Percentiles rank a stretch among this genome's conserved stretches.
These are phyloP conservation scores for Cymbopogon citratus DNA, from an alignment of 176 grass and related monocot species.

Conservation along the genomic window DNA sequence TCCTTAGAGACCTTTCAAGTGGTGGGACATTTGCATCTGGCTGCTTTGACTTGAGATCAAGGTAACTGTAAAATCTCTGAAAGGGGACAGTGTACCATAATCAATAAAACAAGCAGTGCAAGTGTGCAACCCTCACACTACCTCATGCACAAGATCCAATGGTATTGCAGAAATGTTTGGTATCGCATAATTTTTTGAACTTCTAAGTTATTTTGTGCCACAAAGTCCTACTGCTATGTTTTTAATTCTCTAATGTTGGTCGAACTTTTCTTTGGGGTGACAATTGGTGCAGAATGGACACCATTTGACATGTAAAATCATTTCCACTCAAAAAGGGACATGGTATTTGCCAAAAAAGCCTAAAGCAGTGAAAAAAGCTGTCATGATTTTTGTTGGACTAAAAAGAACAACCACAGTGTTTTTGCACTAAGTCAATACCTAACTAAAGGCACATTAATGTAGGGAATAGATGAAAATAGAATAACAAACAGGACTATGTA, in stretches of 20 bases:
- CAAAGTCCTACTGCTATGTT: background rate
- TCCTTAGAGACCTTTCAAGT: conserved; percentile 63
- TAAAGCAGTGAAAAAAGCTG: background rate
- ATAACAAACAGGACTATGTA: background rate
- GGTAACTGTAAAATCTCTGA: conserved; percentile 81
- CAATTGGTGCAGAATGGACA: background rate
- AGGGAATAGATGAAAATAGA: conserved; percentile 16
- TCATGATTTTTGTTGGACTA: background rate
- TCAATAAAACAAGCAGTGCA: conserved; percentile 17
- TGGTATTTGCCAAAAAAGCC: background rate
- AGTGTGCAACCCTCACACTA: background rate
- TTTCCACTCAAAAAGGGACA: background rate
- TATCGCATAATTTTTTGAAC: background rate
- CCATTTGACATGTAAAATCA: background rate
- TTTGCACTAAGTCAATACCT: background rate
- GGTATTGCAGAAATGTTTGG: background rate
- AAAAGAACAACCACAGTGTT: background rate
- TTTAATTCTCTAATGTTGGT: background rate
- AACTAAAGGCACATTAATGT: background rate
- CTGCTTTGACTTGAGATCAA: conserved; percentile 80
- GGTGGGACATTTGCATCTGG: conserved; percentile 66
- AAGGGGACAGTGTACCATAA: conserved; percentile 14
- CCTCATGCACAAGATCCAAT: background rate
- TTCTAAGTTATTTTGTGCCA: background rate
- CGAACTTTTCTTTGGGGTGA: background rate